These are phyloP conservation scores for Aleurites moluccanus DNA, from an alignment of 441 rosid genomes.

Conservation along the genomic window DNA sequence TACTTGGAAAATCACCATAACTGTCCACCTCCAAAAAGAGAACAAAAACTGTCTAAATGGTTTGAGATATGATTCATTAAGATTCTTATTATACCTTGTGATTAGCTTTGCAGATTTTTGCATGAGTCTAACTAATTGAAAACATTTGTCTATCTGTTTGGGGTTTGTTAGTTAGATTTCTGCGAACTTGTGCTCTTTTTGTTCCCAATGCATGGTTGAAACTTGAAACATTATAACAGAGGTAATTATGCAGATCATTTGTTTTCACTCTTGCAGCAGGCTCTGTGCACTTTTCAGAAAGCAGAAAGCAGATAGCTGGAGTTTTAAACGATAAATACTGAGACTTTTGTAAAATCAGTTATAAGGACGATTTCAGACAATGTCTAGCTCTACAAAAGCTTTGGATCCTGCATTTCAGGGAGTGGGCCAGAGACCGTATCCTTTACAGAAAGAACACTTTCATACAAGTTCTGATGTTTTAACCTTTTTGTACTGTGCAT, in stretches of 20 bases:
- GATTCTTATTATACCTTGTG: neutral
- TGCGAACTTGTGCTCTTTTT: slow-evolving; percentile 1
- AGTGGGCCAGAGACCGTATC: slow-evolving; percentile 94
- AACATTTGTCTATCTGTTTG: neutral
- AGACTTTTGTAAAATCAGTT: slow-evolving; percentile 22
- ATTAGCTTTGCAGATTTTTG: neutral
- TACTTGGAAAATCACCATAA: neutral
- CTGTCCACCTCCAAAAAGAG: neutral
- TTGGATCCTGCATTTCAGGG: slow-evolving; percentile 98
- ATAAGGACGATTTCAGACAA: slow-evolving; percentile 34
- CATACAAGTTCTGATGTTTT: slow-evolving; percentile 1
- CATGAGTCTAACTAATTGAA: neutral
- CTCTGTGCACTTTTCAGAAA: slow-evolving; percentile 25
- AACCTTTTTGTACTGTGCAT: slow-evolving; percentile 10
- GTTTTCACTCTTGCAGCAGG: slow-evolving; percentile 26
- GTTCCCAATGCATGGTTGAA: slow-evolving; percentile 14
- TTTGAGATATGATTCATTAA: neutral
- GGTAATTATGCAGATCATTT: slow-evolving; percentile 6
- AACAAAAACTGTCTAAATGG: neutral
- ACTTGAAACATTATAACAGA: neutral
- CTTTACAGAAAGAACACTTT: slow-evolving; percentile 31
- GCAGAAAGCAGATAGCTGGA: slow-evolving; percentile 23
- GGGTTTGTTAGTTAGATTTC: neutral
- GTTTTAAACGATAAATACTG: slow-evolving; percentile 23
- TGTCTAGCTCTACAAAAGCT: slow-evolving; percentile 79